These are phyloP conservation scores for Trametes polyzona DNA, from an alignment of 1,284 basidiomycete genomes.

Conservation along the genomic window DNA sequence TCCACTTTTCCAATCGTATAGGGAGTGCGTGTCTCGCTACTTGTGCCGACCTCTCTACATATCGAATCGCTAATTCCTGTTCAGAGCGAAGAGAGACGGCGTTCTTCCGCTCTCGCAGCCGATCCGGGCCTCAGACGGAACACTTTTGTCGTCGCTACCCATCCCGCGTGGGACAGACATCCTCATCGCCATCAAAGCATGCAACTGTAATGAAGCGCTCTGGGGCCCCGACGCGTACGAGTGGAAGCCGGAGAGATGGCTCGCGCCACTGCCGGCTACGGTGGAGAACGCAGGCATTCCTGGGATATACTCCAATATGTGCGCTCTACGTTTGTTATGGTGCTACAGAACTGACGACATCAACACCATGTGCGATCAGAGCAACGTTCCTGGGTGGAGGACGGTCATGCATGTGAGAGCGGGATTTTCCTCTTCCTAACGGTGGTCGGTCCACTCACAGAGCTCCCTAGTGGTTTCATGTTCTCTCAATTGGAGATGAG, in stretches of 20 bases:
- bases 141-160: background rate
- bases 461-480: conserved; percentile 2
- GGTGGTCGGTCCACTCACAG: background rate
- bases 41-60: background rate
- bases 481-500: conserved; percentile 10
- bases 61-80: too few species aligned
- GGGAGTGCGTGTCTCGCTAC: background rate
- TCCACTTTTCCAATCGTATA: background rate
- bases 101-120: background rate
- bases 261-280: background rate
- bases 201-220: background rate
- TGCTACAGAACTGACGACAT: background rate
- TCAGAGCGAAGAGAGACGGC: background rate
- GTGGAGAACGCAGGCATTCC: conserved; percentile 4
- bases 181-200: background rate
- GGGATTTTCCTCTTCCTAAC: background rate
- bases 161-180: background rate
- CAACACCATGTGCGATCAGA: background rate
- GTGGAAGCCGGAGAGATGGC: conserved; percentile 8
- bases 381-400: conserved; percentile 7
- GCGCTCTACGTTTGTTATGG: background rate
- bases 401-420: background rate
- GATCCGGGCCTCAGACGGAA: background rate
- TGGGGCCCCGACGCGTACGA: conserved; percentile 1
- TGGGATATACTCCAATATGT: conserved; percentile 9